Conservation (phyloP, 805 yeast species). For the Ogataea paradorogensis region DNA sequence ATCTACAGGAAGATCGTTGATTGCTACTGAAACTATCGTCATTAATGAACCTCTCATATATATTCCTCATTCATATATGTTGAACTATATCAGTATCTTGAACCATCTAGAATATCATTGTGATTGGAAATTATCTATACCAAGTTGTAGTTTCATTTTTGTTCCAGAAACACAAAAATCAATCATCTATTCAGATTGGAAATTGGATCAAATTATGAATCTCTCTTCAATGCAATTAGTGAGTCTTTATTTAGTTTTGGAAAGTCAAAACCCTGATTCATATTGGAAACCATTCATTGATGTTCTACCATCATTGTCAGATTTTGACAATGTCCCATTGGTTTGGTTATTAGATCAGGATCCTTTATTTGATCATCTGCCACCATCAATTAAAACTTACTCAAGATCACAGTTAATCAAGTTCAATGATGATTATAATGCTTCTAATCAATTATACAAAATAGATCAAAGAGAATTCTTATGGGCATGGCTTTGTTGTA, state of each 20-base stretch:
- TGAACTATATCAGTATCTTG: slow-evolving; percentile 55
- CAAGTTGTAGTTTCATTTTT: slow-evolving; percentile 15
- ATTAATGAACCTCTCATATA: slow-evolving; percentile 46
- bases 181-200: slow-evolving; percentile 17
- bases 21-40: slow-evolving; percentile 38
- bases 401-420: slow-evolving; percentile 40
- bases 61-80: slow-evolving; percentile 55
- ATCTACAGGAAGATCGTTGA: slow-evolving; percentile 64
- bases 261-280: slow-evolving; percentile 39
- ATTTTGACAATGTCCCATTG: slow-evolving; percentile 58
- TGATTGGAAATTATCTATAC: slow-evolving; percentile 21
- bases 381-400: slow-evolving; percentile 41
- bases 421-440: slow-evolving; percentile 44
- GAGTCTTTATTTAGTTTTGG: slow-evolving; percentile 47
- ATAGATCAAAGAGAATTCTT: slow-evolving; percentile 34
- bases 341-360: slow-evolving; percentile 47
- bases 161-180: slow-evolving; percentile 24
- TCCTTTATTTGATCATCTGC: slow-evolving; percentile 38
- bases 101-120: slow-evolving; percentile 40
- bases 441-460: neutral
- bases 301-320: slow-evolving; percentile 56
- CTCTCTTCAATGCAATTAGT: slow-evolving; percentile 62
- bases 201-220: slow-evolving; percentile 34
- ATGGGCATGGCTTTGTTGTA: slow-evolving; percentile 84
- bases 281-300: slow-evolving; percentile 71